phyloP scores from a whole-genome alignment of 2,329 filamentous ascomycete genomes.

The Beauveria sp. region DNA sequence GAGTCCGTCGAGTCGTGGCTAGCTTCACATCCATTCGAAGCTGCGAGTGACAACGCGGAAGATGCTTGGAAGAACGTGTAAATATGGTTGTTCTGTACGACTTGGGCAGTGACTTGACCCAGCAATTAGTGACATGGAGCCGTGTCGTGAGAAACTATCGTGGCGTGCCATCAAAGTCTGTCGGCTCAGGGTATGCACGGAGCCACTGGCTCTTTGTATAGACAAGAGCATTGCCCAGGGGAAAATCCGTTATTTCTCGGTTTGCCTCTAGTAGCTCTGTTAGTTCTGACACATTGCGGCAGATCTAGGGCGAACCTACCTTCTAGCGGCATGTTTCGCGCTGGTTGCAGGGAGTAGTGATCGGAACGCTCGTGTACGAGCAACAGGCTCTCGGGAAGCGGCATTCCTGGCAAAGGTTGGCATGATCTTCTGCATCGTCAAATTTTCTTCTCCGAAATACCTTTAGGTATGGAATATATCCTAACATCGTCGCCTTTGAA shows the following conservation, averaged over 20 bases:
- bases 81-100: no score
- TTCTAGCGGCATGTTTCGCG: constrained; percentile 12
- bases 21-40: constrained; percentile 4
- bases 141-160: neutral
- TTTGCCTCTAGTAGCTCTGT: constrained; percentile 11
- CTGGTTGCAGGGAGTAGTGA: constrained; percentile 18
- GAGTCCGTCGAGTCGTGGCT: constrained; percentile 6
- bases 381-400: constrained; percentile 15
- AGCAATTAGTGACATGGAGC: no score
- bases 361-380: constrained; percentile 19
- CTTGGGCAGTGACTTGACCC: no score
- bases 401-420: constrained; percentile 12
- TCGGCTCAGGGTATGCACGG: neutral
- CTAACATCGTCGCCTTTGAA: constrained; percentile 13
- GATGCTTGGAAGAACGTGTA: neutral
- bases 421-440: neutral
- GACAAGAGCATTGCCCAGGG: neutral
- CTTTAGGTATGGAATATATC: constrained; percentile 14
- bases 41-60: neutral
- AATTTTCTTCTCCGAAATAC: neutral
- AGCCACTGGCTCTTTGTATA: constrained; percentile 14
- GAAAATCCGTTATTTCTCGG: constrained; percentile 11
- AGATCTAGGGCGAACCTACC: neutral
- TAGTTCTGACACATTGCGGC: no score
- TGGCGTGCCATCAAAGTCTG: neutral